Base-by-base conservation (phyloP, 176 grass and related monocot genomes). In the Oryza nivara region DNA sequence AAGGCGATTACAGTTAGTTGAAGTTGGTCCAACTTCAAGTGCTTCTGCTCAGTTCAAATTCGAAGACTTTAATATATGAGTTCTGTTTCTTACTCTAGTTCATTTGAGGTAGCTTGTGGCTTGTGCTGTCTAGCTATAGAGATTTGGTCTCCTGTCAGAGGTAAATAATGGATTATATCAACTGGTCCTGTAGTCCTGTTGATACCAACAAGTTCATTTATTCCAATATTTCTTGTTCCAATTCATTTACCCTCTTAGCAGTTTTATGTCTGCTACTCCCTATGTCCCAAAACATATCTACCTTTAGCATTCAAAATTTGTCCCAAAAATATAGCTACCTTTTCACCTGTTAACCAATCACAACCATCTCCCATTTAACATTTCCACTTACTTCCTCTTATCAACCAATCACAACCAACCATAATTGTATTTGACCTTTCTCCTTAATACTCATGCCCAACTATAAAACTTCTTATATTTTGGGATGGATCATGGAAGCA, bases 31-130 rank as follows among this genome's bases (percentile, higher is more conserved):
- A 74, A 67, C 32, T 44, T 25, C 30, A 72, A 86, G 35, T 49
- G 32, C 70, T 34, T 46, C 2, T 80, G 52, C 49, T 38, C 26
- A 43, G 19, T 73, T 72, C 65, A 22, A 86, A 80, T 80, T 65
- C 65, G 15, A 86, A 80, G 30, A 65, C 19, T 63, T 63, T 54
- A 36, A 74, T 34, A 8, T 49, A 15, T 49, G 12, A 25, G 10
- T 52, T 32, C 22, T 52, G 4, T 52, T 74, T 49, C 11, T 52
- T 52, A 26, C n/a, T 26, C n/a, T 48, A 54, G 15, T 52, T 75
- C 22, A 28, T 70, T 20, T 70, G 35, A 52, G 20, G 20, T 73
- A 43, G 35, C 38, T 71, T 72, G n/a, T 25, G 41, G 20, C 41
- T 46, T 72, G 41, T 44, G 68, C 1, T 32, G 20, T 70, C 35